Evolutionary conservation across 202 grass and related monocot species (phyloP).

Genomic region (Setaria italica): DNA sequence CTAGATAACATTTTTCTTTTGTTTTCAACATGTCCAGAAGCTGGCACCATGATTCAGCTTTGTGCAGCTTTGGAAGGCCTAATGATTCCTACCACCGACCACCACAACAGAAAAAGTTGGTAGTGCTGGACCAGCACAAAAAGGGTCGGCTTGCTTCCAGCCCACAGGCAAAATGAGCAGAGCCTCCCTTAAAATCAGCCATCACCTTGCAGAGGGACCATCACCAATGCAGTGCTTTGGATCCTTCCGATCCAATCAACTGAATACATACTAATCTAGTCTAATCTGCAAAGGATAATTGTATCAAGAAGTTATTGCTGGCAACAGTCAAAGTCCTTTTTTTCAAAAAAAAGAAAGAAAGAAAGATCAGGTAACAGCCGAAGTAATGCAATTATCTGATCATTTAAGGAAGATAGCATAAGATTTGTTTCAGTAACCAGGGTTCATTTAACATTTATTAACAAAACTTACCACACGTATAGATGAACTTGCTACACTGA

Average conservation of each 20-base stretch:
- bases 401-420: constrained; percentile 8
- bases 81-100: constrained; percentile 58
- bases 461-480: constrained; percentile 19
- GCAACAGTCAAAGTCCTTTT: neutral
- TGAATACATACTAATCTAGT: constrained; percentile 14
- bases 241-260: constrained; percentile 40
- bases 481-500: constrained; percentile 44
- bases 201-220: constrained; percentile 57
- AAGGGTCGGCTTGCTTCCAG: constrained; percentile 53
- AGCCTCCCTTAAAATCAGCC: constrained; percentile 48
- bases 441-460: neutral
- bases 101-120: constrained; percentile 46
- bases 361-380: neutral
- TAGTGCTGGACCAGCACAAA: constrained; percentile 64
- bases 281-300: constrained; percentile 52
- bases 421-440: neutral
- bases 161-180: constrained; percentile 54
- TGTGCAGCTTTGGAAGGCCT: constrained; percentile 48
- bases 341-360: no score
- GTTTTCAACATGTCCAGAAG: constrained; percentile 43
- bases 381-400: constrained; percentile 21
- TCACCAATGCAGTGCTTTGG: constrained; percentile 48
- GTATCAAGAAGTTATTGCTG: constrained; percentile 23
- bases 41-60: constrained; percentile 56
- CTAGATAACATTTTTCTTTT: constrained; percentile 20